These are phyloP conservation scores for Sphaerosporella brunnea DNA, from an alignment of 495 filamentous ascomycete species.

Conservation along the genomic window DNA sequence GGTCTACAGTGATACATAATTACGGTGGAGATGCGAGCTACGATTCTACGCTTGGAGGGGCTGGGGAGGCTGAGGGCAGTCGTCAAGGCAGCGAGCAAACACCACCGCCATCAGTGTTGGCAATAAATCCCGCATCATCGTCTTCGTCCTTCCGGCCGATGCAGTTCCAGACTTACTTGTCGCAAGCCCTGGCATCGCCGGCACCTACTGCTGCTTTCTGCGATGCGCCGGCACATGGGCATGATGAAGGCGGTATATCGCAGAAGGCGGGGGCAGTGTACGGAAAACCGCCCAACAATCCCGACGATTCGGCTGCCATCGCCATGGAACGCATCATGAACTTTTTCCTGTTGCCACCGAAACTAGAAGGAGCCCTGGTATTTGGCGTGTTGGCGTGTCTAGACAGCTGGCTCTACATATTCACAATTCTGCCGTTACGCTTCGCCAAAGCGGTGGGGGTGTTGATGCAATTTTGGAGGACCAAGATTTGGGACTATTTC, in stretches of 20 bases:
- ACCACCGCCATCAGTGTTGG: conserved; percentile 3
- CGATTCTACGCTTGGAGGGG: not conserved
- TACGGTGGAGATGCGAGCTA: conserved; percentile 6
- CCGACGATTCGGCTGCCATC: conserved; percentile 90
- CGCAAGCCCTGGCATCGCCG: conserved; percentile 21
- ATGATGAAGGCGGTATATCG: conserved; percentile 2
- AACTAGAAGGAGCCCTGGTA: conserved; percentile 66
- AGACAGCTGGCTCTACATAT: conserved; percentile 93
- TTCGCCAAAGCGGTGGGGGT: conserved; percentile 72
- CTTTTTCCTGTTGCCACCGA: conserved; percentile 62
- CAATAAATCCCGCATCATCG: not conserved
- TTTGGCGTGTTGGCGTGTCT: conserved; percentile 84
- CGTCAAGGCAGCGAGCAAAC: conserved; percentile 6
- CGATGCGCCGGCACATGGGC: not conserved
- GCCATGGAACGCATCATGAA: conserved; percentile 89
- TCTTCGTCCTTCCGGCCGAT: conserved; percentile 15
- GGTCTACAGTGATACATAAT: conserved; percentile 3
- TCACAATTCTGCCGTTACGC: conserved; percentile 81
- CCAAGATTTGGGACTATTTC: conserved; percentile 12
- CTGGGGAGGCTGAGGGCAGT: conserved; percentile 1
- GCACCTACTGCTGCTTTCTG: not conserved
- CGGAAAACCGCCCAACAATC: conserved; percentile 36
- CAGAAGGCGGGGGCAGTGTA: conserved; percentile 6
- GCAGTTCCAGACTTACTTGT: conserved; percentile 24
- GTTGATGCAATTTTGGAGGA: conserved; percentile 39